Percentiles rank a stretch among this genome's conserved stretches.
Conservation (phyloP, 2,329 filamentous ascomycete genomes). For the Aspergillus japonicus region DNA sequence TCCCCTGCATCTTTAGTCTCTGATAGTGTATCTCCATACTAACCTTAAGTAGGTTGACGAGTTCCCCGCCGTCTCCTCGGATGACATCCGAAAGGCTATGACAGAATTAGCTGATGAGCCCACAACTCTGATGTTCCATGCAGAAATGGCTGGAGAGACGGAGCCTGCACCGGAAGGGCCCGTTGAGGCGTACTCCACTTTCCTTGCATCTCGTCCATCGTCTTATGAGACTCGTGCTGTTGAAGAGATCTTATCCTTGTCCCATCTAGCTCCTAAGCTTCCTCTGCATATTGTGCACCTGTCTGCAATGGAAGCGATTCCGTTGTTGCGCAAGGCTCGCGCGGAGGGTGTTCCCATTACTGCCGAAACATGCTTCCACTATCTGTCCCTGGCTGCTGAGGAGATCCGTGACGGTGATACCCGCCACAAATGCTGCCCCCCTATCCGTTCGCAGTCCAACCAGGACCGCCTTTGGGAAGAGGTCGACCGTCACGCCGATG, state of each 20-base stretch:
- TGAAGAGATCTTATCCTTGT: conserved; percentile 77
- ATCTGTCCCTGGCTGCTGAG: conserved; percentile 80
- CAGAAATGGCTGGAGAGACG: conserved; percentile 83
- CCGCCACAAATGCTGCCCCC: conserved; percentile 91
- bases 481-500: conserved; percentile 56
- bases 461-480: conserved; percentile 87
- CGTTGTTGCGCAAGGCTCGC: conserved; percentile 72
- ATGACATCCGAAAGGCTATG: conserved; percentile 79
- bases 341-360: conserved; percentile 77
- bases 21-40: conserved; percentile 12
- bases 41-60: conserved; percentile 70
- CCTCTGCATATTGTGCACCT: conserved; percentile 92
- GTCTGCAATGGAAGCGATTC: conserved; percentile 84
- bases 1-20: background rate
- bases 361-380: conserved; percentile 94
- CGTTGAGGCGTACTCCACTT: conserved; percentile 78
- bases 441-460: conserved; percentile 78
- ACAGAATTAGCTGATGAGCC: conserved; percentile 72
- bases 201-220: conserved; percentile 84
- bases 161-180: conserved; percentile 70
- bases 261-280: conserved; percentile 74
- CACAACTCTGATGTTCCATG: conserved; percentile 98
- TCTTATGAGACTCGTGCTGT: conserved; percentile 90
- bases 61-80: conserved; percentile 83
- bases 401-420: conserved; percentile 81